Conservation (phyloP, 805 yeast species). For the Yarrowia osloensis region DNA sequence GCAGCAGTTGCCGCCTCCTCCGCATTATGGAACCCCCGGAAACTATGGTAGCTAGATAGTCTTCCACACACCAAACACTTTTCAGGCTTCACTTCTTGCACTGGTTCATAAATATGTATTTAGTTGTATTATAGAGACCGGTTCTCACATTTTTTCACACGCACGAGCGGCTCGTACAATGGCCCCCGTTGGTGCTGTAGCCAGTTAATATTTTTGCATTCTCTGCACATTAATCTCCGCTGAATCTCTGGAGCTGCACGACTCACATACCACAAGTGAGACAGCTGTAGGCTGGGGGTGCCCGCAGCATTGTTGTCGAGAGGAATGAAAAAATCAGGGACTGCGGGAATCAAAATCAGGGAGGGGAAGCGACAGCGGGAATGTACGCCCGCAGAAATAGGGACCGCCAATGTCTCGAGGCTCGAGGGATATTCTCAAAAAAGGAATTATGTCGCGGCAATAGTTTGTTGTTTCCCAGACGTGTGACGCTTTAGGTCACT, state of each 20-base stretch:
- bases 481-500: background rate
- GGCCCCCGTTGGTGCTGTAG: background rate
- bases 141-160: constrained; percentile 1
- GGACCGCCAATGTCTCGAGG: background rate
- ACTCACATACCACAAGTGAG: constrained; percentile 21
- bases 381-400: constrained; percentile 2
- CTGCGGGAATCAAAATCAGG: background rate
- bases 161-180: background rate
- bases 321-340: background rate
- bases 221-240: background rate
- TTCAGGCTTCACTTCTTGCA: constrained; percentile 23
- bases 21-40: constrained; percentile 13
- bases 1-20: background rate
- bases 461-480: background rate
- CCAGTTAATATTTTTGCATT: background rate
- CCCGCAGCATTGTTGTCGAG: background rate
- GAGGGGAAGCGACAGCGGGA: constrained; percentile 20
- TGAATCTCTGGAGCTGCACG: background rate
- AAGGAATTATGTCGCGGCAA: background rate
- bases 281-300: constrained; percentile 25
- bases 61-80: background rate
- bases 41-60: background rate
- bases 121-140: constrained; percentile 29
- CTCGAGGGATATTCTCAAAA: background rate
- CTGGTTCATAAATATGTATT: constrained; percentile 24